These are phyloP conservation scores for Haberlea rhodopensis DNA, from an alignment of 257 asterid genomes.

Conservation along the genomic window DNA sequence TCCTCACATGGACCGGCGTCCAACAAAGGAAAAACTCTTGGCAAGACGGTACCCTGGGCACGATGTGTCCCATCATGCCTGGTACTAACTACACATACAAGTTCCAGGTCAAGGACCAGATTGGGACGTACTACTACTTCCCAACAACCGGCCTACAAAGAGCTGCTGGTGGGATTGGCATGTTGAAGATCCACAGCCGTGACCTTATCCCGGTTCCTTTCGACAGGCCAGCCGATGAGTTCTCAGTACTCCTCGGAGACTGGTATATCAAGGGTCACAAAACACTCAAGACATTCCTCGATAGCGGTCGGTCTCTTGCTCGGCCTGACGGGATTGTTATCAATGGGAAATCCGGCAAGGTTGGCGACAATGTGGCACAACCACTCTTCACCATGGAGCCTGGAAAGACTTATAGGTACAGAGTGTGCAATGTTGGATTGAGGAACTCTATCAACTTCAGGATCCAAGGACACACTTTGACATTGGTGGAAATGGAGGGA, in stretches of 20 bases:
- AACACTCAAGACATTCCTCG: slow-evolving; percentile 40
- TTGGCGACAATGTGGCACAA: slow-evolving; percentile 31
- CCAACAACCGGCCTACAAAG: slow-evolving; percentile 51
- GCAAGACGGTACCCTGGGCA: slow-evolving; percentile 55
- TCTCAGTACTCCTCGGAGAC: slow-evolving; percentile 36
- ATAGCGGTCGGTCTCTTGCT: slow-evolving; percentile 43
- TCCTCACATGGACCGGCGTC: slow-evolving; percentile 49
- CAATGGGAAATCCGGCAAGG: slow-evolving; percentile 44
- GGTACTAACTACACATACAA: slow-evolving; percentile 48
- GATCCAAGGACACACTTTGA: slow-evolving; percentile 52
- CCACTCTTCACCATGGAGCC: slow-evolving; percentile 45
- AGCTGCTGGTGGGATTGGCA: slow-evolving; percentile 48
- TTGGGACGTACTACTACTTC: slow-evolving; percentile 49
- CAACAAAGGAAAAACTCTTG: slow-evolving; percentile 59
- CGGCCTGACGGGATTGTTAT: slow-evolving; percentile 55
- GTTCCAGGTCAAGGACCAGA: slow-evolving; percentile 61
- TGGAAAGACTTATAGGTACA: too few relatives aligned
- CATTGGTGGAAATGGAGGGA: slow-evolving; percentile 51
- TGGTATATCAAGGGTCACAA: slow-evolving; percentile 68
- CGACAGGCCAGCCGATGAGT: slow-evolving; percentile 38
- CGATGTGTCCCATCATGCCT: slow-evolving; percentile 62
- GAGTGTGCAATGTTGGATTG: slow-evolving; percentile 53
- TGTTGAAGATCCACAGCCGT: slow-evolving; percentile 52
- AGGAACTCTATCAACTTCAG: slow-evolving; percentile 44
- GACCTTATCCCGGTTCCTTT: slow-evolving; percentile 55